Conservation (phyloP, 1,139 yeast species). For the Nadsonia starkeyi-henricii region DNA sequence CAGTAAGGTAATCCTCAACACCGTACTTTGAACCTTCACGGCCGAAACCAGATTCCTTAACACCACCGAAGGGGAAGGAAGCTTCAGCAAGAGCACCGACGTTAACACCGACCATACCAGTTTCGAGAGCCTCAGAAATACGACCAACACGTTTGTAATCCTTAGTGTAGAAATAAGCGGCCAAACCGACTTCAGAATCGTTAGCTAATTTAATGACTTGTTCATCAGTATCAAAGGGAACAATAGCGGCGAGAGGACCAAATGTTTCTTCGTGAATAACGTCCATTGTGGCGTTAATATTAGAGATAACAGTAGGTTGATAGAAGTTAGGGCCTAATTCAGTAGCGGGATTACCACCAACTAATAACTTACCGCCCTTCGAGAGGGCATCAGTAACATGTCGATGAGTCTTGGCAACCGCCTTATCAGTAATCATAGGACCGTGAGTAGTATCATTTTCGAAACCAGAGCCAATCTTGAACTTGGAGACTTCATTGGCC, state of each 20-base stretch:
- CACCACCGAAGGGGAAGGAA: conserved; percentile 69
- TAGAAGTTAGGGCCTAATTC: conserved; percentile 67
- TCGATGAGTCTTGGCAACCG: conserved; percentile 51
- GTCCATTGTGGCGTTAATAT: conserved; percentile 48
- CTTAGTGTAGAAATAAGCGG: conserved; percentile 65
- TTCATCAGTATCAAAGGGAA: conserved; percentile 43
- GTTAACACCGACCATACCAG: conserved; percentile 76
- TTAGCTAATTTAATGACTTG: conserved; percentile 63
- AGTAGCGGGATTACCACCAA: conserved; percentile 51
- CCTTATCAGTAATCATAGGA: conserved; percentile 57
- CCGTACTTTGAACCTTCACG: conserved; percentile 73
- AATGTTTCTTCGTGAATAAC: conserved; percentile 71
- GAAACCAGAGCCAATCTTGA: conserved; percentile 64
- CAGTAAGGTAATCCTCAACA: conserved; percentile 53
- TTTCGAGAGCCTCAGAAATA: conserved; percentile 55
- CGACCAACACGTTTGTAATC: conserved; percentile 48
- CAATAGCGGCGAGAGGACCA: conserved; percentile 78
- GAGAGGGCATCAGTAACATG: conserved; percentile 64
- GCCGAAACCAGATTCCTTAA: conserved; percentile 69
- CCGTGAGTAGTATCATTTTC: conserved; percentile 61
- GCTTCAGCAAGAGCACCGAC: conserved; percentile 61
- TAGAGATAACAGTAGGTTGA: conserved; percentile 57
- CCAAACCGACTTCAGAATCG: conserved; percentile 56
- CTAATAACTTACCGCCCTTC: conserved; percentile 54
- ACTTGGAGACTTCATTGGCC: conserved; percentile 36